Conservation (phyloP, 1,284 basidiomycete species). For the Stygiomarasmius scandens region DNA sequence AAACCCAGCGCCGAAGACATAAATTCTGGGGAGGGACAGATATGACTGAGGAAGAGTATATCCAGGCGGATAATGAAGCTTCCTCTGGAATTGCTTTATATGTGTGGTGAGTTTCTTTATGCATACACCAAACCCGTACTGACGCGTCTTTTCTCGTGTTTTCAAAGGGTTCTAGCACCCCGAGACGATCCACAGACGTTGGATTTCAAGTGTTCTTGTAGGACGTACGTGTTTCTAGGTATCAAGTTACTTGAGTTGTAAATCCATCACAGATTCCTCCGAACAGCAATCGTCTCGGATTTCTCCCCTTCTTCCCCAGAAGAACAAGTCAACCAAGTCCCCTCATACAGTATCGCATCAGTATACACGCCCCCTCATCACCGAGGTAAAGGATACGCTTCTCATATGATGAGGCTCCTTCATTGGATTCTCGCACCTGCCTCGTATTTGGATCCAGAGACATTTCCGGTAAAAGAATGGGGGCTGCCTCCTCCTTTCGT, state of each 20-base stretch:
- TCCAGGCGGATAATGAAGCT: constrained; percentile 37
- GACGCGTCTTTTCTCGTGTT: not conserved
- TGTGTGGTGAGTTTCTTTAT: too few relatives aligned
- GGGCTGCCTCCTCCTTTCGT: constrained; percentile 32
- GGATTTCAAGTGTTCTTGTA: constrained; percentile 44
- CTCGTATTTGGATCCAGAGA: not conserved
- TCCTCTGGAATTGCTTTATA: too few relatives aligned
- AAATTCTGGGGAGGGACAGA: constrained; percentile 11
- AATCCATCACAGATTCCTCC: constrained; percentile 29
- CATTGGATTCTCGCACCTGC: constrained; percentile 47
- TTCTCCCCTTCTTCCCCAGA: not conserved
- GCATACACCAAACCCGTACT: too few relatives aligned
- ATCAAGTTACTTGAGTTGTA: not conserved
- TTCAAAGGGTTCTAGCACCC: constrained; percentile 43
- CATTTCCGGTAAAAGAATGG: constrained; percentile 40
- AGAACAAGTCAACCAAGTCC: constrained; percentile 23
- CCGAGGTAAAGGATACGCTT: constrained; percentile 51
- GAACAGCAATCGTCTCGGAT: constrained; percentile 29
- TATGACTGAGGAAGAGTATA: constrained; percentile 41
- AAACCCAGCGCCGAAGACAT: not conserved
- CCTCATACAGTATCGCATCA: constrained; percentile 49
- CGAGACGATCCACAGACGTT: constrained; percentile 39
- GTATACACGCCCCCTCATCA: constrained; percentile 50
- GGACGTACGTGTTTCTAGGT: constrained; percentile 35
- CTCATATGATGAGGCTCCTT: constrained; percentile 55